A percentile compares a stretch with the other conserved stretches of the same genome.
phyloP scores from a whole-genome alignment of 768 basidiomycete species.

The Psilocybe subaeruginosa region DNA sequence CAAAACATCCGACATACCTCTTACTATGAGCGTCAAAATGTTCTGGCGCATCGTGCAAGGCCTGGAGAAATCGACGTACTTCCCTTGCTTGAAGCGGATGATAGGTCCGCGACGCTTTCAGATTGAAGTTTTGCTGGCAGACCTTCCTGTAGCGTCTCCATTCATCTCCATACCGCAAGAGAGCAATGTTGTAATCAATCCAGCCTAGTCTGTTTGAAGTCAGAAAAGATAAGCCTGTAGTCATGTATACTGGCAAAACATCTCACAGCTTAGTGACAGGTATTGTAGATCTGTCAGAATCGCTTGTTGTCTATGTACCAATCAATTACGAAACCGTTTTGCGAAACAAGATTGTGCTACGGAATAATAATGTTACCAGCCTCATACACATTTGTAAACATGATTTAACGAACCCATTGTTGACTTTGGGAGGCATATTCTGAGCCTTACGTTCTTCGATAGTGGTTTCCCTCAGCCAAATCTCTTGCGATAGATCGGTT shows the following conservation, averaged over 20 bases:
- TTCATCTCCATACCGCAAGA: slow-evolving; percentile 34
- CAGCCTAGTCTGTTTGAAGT: slow-evolving; percentile 30
- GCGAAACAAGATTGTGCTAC: too few species aligned
- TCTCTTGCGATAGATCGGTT: too few species aligned
- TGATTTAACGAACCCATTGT: too few species aligned
- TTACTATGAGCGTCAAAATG: slow-evolving; percentile 12
- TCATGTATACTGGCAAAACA: background rate
- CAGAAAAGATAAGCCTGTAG: background rate
- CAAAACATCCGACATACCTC: slow-evolving; percentile 4
- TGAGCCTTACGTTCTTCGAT: too few species aligned
- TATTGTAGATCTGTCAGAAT: slow-evolving; percentile 44
- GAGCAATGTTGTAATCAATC: slow-evolving; percentile 32
- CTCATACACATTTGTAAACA: too few species aligned
- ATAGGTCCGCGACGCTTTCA: slow-evolving; percentile 26
- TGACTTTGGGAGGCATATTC: too few species aligned
- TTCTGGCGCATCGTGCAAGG: slow-evolving; percentile 23
- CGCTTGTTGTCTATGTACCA: too few species aligned
- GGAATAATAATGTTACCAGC: too few species aligned
- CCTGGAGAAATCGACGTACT: slow-evolving; percentile 30
- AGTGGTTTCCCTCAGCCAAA: too few species aligned
- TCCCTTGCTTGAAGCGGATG: slow-evolving; percentile 28
- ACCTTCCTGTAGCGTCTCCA: slow-evolving; percentile 40
- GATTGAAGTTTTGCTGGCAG: slow-evolving; percentile 35
- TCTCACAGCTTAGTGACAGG: slow-evolving; percentile 18
- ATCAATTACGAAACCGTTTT: too few species aligned